A percentile compares a stretch with the other conserved stretches of the same genome.
phyloP scores from a whole-genome alignment of 345 rosid species.

The Brassica incana region DNA sequence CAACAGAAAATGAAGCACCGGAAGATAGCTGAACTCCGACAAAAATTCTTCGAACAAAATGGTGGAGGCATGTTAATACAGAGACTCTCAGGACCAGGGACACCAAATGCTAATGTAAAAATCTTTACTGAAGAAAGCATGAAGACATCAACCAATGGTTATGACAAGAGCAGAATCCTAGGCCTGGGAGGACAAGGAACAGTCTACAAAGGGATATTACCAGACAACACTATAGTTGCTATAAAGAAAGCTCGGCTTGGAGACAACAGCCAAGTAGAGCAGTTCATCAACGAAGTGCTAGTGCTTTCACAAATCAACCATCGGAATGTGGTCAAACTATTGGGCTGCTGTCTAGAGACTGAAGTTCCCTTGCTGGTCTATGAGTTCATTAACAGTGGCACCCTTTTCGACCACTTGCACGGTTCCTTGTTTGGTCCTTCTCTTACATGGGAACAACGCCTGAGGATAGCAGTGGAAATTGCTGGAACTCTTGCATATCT shows the following conservation, averaged over 20 bases:
- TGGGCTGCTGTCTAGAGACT: constrained; percentile 19
- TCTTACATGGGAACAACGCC: constrained; percentile 37
- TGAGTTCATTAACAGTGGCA: constrained; percentile 29
- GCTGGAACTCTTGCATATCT: constrained; percentile 42
- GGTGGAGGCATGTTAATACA: constrained; percentile 21
- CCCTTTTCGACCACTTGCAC: constrained; percentile 32
- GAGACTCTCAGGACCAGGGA: constrained; percentile 12
- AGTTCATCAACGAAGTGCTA: constrained; percentile 41
- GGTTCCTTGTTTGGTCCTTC: constrained; percentile 7
- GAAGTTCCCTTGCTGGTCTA: constrained; percentile 33
- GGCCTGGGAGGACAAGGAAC: constrained; percentile 39
- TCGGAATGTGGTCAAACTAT: constrained; percentile 9
- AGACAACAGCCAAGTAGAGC: constrained; percentile 25
- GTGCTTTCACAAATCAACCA: constrained; percentile 55
- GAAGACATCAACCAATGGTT: constrained; percentile 24
- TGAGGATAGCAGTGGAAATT: constrained; percentile 41
- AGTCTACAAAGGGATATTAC: constrained; percentile 35
- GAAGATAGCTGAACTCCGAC: constrained; percentile 13
- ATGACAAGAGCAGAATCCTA: constrained; percentile 4
- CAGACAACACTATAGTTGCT: constrained; percentile 23
- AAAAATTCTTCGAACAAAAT: constrained; percentile 20
- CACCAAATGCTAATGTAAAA: not conserved
- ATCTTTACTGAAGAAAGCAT: constrained; percentile 32
- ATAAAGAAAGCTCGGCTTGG: constrained; percentile 25
- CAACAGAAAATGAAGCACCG: not conserved